A percentile compares a stretch with the other conserved stretches of the same genome.
Conservation (phyloP, 352 stramenopile species). For the Phytopythium mirpurense region DNA sequence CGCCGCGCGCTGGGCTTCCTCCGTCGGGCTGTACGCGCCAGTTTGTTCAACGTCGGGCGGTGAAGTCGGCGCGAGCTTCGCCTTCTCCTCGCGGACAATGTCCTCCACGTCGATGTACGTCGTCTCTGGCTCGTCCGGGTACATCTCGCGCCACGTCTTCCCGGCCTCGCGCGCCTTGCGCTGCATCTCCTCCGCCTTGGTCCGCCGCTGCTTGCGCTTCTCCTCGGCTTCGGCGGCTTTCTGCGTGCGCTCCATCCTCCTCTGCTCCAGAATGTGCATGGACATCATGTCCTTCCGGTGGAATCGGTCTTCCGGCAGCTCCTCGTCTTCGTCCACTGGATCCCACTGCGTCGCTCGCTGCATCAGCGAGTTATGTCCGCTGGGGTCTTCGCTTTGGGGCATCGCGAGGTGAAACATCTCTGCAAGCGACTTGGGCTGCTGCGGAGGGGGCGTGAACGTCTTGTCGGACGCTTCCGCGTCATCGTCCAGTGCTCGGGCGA, state of each 20-base stretch:
- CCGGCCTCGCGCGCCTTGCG: conserved; percentile 40
- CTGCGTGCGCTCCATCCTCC: conserved; percentile 46
- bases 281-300: conserved; percentile 83
- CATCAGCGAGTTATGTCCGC: neutral
- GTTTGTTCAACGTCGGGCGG: conserved; percentile 7
- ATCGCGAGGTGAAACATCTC: conserved; percentile 68
- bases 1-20: conserved; percentile 37
- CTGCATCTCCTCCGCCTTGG: conserved; percentile 51
- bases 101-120: conserved; percentile 77
- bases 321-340: conserved; percentile 67
- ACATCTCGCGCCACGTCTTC: conserved; percentile 80
- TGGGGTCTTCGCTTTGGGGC: conserved; percentile 6
- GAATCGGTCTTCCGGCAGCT: conserved; percentile 75
- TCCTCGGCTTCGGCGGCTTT: conserved; percentile 51
- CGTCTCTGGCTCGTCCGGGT: conserved; percentile 65
- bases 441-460: neutral
- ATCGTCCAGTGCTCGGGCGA: conserved; percentile 43
- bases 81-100: conserved; percentile 47
- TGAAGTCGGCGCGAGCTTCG: conserved; percentile 23
- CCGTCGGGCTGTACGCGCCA: conserved; percentile 25
- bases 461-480: conserved; percentile 14
- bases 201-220: conserved; percentile 37
- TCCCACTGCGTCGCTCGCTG: conserved; percentile 32
- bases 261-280: conserved; percentile 82
- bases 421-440: conserved; percentile 42